Conservation (phyloP, 2,329 filamentous ascomycete genomes). For the Zymoseptoria tritici region DNA sequence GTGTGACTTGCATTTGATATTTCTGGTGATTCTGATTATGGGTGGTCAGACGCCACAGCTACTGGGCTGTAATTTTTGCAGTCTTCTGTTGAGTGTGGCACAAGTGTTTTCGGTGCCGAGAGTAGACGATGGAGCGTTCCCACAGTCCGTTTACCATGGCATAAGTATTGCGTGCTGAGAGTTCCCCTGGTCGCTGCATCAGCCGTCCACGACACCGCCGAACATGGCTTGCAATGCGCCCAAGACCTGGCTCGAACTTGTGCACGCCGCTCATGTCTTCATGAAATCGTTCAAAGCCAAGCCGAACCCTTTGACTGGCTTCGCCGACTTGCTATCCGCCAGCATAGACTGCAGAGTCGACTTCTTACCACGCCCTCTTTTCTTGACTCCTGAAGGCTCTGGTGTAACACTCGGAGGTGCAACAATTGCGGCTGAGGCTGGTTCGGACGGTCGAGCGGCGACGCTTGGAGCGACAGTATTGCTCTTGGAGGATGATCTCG, state of each 20-base stretch:
- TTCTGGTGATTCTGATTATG: background rate
- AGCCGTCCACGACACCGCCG: background rate
- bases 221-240: background rate
- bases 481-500: background rate
- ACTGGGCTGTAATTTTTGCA: background rate
- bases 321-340: constrained; percentile 36
- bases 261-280: constrained; percentile 20
- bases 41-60: background rate
- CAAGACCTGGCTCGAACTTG: background rate
- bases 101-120: background rate
- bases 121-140: background rate
- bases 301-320: constrained; percentile 20
- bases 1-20: background rate
- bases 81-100: background rate
- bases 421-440: background rate
- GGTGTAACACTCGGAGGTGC: constrained; percentile 24
- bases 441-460: background rate
- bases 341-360: constrained; percentile 56
- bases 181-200: background rate
- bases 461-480: background rate
- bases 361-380: constrained; percentile 55
- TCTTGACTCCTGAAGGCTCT: constrained; percentile 48
- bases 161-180: background rate
- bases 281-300: constrained; percentile 36
- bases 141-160: background rate